A percentile compares a stretch with the other conserved stretches of the same genome.
Evolutionary conservation across 768 basidiomycete genomes (phyloP).

Genomic region (Suillus weaverae): DNA sequence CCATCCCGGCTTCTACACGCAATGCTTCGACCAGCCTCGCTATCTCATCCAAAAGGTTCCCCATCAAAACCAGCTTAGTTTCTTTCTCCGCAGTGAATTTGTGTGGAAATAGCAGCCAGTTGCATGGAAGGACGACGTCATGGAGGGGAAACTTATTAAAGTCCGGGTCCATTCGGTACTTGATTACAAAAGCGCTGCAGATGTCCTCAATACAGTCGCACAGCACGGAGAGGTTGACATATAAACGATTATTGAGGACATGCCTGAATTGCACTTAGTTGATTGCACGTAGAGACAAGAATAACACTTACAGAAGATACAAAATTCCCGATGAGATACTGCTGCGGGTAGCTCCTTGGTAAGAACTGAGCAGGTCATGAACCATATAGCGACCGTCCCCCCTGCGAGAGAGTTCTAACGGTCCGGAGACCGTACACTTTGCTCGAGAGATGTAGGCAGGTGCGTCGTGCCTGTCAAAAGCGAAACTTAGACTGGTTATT

Average conservation of each 20-base stretch:
- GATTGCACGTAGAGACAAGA: not conserved
- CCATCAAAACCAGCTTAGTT: constrained; percentile 1
- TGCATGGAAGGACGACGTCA: constrained; percentile 51
- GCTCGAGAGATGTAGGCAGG: constrained; percentile 36
- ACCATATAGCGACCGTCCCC: constrained; percentile 26
- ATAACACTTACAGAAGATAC: not conserved
- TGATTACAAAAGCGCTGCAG: constrained; percentile 42
- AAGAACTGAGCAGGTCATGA: constrained; percentile 29
- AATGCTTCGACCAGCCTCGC: constrained; percentile 28
- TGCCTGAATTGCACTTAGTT: constrained; percentile 36
- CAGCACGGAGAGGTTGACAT: constrained; percentile 48
- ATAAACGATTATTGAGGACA: constrained; percentile 36
- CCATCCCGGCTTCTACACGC: constrained; percentile 25
- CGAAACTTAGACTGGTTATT: constrained; percentile 37
- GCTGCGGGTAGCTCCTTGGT: constrained; percentile 26
- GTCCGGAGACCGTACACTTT: constrained; percentile 21
- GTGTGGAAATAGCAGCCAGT: constrained; percentile 43
- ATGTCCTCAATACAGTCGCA: constrained; percentile 54
- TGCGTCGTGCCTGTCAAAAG: constrained; percentile 38
- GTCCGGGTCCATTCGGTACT: constrained; percentile 21
- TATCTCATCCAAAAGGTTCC: constrained; percentile 20
- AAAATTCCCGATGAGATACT: constrained; percentile 38
- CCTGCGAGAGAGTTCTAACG: constrained; percentile 10
- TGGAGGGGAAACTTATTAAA: constrained; percentile 33
- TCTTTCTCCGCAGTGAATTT: constrained; percentile 18